Percentiles rank a stretch among this genome's conserved stretches.
Evolutionary conservation across 225 moss, liverwort and hornwort genomes (phyloP).

Genomic region (Ulota crispa): DNA sequence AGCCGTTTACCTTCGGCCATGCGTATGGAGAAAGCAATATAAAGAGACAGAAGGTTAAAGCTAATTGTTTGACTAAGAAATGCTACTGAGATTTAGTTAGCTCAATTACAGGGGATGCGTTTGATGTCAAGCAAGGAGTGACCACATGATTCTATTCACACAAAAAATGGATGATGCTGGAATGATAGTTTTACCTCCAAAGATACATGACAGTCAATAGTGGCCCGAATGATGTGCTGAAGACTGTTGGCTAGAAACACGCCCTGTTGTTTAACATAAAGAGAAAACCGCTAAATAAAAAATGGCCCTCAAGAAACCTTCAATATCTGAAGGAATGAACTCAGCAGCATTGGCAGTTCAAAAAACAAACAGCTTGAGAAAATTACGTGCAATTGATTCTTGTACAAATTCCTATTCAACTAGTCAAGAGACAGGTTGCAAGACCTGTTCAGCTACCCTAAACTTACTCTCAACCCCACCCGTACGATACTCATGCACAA

Average conservation of each 20-base stretch:
- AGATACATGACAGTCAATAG: constrained; percentile 83
- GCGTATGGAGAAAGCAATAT: not conserved
- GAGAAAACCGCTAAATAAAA: not conserved
- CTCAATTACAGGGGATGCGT: not conserved
- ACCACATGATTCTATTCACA: not conserved
- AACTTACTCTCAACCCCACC: constrained; percentile 2
- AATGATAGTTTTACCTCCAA: constrained; percentile 55
- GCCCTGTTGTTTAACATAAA: constrained; percentile 42
- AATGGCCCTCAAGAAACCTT: not conserved
- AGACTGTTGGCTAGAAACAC: constrained; percentile 74
- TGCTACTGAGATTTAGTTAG: not conserved
- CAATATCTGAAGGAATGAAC: constrained; percentile 15
- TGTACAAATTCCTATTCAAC: not conserved
- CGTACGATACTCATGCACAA: not conserved
- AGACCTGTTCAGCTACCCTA: not conserved
- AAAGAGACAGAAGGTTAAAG: constrained; percentile 1
- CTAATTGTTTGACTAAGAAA: constrained; percentile 1
- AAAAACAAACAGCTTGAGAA: constrained; percentile 7
- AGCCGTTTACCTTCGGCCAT: not conserved
- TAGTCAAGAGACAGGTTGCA: constrained; percentile 10
- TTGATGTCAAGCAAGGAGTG: constrained; percentile 4
- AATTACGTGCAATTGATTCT: constrained; percentile 2
- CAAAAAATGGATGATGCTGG: not conserved
- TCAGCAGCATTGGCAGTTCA: constrained; percentile 9
- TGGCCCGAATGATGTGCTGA: constrained; percentile 69